These are phyloP conservation scores for Vigna trinervia DNA, from an alignment of 306 rosid species.

Conservation along the genomic window DNA sequence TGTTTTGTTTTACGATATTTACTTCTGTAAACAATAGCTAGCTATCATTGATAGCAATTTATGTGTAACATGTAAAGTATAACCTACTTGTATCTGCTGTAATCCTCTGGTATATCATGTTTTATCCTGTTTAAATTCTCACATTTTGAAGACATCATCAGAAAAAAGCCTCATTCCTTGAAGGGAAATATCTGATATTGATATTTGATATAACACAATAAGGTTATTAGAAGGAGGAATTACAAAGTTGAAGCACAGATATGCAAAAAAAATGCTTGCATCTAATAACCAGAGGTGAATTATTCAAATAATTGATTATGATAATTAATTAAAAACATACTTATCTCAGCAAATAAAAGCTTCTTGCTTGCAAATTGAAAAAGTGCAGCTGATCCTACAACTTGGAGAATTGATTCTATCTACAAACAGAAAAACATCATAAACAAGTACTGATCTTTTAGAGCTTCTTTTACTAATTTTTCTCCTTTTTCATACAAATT, in stretches of 20 bases:
- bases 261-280: conserved; percentile 1
- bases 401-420: conserved; percentile 90
- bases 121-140: background rate
- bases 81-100: no score
- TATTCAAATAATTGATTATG: background rate
- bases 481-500: no score
- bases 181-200: conserved; percentile 6
- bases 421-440: conserved; percentile 42
- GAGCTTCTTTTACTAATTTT: no score
- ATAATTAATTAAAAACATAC: conserved; percentile 32
- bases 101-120: no score
- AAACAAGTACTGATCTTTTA: background rate
- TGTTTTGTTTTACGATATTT: no score
- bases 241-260: conserved; percentile 4
- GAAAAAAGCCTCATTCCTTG: conserved; percentile 5
- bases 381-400: conserved; percentile 87
- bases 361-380: conserved; percentile 85
- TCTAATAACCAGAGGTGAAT: background rate
- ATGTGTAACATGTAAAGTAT: no score
- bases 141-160: background rate
- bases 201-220: background rate
- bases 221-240: background rate
- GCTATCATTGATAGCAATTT: no score
- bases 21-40: no score
- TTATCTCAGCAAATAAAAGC: conserved; percentile 87